Evolutionary conservation across 345 rosid genomes (phyloP), one percentile per base, ranked within the genome.

Genomic region (Syzygium jambos): DNA sequence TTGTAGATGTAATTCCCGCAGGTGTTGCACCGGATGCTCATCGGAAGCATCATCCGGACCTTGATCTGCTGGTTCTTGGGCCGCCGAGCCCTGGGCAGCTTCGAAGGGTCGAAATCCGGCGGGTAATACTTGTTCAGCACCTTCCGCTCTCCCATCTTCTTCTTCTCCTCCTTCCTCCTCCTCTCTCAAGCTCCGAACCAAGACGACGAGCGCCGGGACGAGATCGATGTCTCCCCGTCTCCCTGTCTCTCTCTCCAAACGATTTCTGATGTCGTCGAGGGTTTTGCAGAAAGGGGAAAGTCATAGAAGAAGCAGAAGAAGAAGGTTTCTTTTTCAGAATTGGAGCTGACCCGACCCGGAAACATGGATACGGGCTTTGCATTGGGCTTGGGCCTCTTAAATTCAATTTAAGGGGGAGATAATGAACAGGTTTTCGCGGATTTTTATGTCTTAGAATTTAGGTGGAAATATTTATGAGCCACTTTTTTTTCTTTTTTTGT

Each of bases 21-120:
- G 17, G 98, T 95, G 56, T 91, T 88, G 92, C 99, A 98, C 13
- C 98, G 96, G 27, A 98, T 97, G 90, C 99, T 98, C 99, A 98
- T 98, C 0, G 99, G 98, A 91, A 96, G 96, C 99, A 95, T 98
- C 98, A 96, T 96, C 15, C 99, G 95, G 51, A 96, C 94, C 92
- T 98, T 98, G 80, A 96, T 96, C 89, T 98, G 99, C 86, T 92
- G 97, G 68, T 98, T 95, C 94, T 95, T 96, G 1, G 98, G 98
- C 80, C 96, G 91, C 85, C 95, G 90, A 83, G 88, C 89, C 91
- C 98, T 91, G 1, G 96, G 98, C 65, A 98, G 92, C 94, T 95
- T 96, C 78, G 96, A 84, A 12, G 99, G 99, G 54, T 98, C 98
- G 87, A 98, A 98, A 85, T 98, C 99, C 86, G 99, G 99, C 14